Evolutionary conservation across 2,329 filamentous ascomycete genomes (phyloP).

Genomic region (Fusarium zealandicum): DNA sequence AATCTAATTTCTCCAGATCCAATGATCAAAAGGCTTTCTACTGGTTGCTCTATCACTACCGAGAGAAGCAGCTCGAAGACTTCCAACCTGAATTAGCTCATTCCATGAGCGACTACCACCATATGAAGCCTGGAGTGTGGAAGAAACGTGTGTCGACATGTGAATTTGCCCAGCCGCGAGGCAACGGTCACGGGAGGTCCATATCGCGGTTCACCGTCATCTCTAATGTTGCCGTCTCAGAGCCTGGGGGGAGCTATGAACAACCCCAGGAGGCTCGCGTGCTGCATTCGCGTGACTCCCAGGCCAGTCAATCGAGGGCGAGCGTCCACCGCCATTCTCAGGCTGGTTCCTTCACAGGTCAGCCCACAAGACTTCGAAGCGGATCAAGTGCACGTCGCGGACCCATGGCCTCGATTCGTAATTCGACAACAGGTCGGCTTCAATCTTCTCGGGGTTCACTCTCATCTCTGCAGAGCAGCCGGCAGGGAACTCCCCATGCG

Average conservation of each 20-base stretch:
- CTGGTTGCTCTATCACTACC: conserved; percentile 80
- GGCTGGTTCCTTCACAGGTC: conserved; percentile 36
- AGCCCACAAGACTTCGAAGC: conserved; percentile 46
- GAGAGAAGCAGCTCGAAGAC: conserved; percentile 85
- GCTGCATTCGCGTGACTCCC: conserved; percentile 50
- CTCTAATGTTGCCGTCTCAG: conserved; percentile 64
- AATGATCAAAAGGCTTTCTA: conserved; percentile 97
- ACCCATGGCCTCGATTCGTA: conserved; percentile 41
- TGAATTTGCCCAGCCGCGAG: conserved; percentile 60
- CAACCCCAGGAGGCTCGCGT: conserved; percentile 76
- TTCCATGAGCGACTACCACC: conserved; percentile 91
- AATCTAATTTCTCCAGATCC: conserved; percentile 57
- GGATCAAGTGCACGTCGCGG: conserved; percentile 46
- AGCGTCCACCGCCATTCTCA: conserved; percentile 67
- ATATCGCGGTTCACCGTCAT: conserved; percentile 71
- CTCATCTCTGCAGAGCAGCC: conserved; percentile 58
- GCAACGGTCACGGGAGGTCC: conserved; percentile 59
- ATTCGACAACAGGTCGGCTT: conserved; percentile 42
- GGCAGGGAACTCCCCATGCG: conserved; percentile 52
- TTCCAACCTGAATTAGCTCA: conserved; percentile 83
- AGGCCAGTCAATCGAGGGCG: conserved; percentile 70
- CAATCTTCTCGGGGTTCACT: conserved; percentile 53
- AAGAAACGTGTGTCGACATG: conserved; percentile 68
- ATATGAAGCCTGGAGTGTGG: conserved; percentile 67
- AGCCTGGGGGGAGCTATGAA: conserved; percentile 74